Evolutionary conservation across 306 rosid species (phyloP).

Genomic region (Acmispon strigosus): DNA sequence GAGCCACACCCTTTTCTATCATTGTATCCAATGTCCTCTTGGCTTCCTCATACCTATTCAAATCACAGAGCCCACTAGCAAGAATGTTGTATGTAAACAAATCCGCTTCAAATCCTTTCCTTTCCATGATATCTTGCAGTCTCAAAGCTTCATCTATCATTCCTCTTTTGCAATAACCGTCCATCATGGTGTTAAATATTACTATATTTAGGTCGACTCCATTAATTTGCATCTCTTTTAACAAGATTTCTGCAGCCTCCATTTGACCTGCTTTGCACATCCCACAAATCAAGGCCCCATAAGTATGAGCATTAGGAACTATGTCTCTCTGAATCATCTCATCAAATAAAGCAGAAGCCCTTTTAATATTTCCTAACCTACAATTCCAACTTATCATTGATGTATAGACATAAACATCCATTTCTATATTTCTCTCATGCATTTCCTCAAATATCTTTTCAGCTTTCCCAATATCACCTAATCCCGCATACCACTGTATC

Average conservation of each 20-base stretch:
- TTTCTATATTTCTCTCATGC: constrained; percentile 36
- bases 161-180: constrained; percentile 71
- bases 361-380: constrained; percentile 50
- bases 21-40: constrained; percentile 48
- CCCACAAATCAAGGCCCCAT: constrained; percentile 60
- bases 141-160: constrained; percentile 62
- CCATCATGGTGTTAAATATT: constrained; percentile 55
- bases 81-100: constrained; percentile 48
- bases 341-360: constrained; percentile 64
- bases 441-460: constrained; percentile 58
- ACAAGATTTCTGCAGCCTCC: constrained; percentile 61
- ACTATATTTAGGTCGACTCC: constrained; percentile 48
- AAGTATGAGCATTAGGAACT: constrained; percentile 52
- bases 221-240: constrained; percentile 59
- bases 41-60: constrained; percentile 55
- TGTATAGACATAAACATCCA: constrained; percentile 61
- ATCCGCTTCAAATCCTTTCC: constrained; percentile 54
- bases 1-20: constrained; percentile 61
- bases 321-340: constrained; percentile 49
- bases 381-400: constrained; percentile 64
- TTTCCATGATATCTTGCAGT: constrained; percentile 46
- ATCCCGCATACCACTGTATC: constrained; percentile 50
- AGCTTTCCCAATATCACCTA: constrained; percentile 42
- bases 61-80: constrained; percentile 57
- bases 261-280: constrained; percentile 65